These are phyloP conservation scores for Cladosporium sp. DNA, from an alignment of 2,329 filamentous ascomycete genomes.

Conservation along the genomic window DNA sequence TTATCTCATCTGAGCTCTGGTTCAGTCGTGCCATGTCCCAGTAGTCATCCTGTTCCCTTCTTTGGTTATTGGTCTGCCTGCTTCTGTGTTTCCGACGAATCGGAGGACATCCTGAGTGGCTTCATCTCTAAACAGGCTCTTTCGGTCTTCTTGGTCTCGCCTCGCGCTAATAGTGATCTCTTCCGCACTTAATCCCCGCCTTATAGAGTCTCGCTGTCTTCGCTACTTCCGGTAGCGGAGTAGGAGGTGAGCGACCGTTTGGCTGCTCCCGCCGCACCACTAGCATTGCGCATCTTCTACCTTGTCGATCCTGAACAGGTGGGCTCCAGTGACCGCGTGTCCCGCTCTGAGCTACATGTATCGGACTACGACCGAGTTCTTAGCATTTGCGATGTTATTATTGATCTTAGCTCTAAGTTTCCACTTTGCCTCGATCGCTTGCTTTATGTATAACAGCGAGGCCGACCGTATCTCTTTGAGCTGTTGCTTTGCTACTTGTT, in stretches of 20 bases:
- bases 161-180: neutral
- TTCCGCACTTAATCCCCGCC: neutral
- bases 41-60: neutral
- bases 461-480: neutral
- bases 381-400: slow-evolving; percentile 3
- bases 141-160: neutral
- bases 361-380: slow-evolving; percentile 1
- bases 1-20: neutral
- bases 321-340: slow-evolving; percentile 6
- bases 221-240: slow-evolving; percentile 8
- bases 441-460: slow-evolving; percentile 5
- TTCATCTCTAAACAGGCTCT: neutral
- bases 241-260: slow-evolving; percentile 9
- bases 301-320: slow-evolving; percentile 6
- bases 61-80: neutral
- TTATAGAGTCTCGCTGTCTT: slow-evolving; percentile 5
- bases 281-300: neutral
- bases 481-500: neutral
- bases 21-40: neutral
- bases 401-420: neutral
- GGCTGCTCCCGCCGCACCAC: slow-evolving; percentile 5
- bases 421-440: slow-evolving; percentile 3
- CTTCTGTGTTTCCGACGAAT: slow-evolving; percentile 4
- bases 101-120: neutral
- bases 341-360: slow-evolving; percentile 9